phyloP scores from a whole-genome alignment of 2,329 filamentous ascomycete species.

The Alternaria brassicicola region DNA sequence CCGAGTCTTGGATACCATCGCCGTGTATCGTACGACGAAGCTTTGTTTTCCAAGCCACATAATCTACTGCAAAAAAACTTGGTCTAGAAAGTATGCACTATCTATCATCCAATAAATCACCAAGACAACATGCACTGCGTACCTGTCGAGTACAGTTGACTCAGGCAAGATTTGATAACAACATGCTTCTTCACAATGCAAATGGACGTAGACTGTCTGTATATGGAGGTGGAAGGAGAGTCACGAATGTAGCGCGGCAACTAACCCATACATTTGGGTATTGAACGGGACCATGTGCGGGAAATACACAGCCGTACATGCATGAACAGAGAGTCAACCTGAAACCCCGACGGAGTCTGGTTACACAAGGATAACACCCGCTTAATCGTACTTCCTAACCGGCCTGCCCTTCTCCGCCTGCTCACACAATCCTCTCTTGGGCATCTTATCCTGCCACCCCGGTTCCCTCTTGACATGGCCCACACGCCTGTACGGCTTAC shows the following conservation, averaged over 20 bases:
- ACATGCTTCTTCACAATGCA: background rate
- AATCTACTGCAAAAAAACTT: background rate
- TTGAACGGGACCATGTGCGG: background rate
- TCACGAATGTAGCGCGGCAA: background rate
- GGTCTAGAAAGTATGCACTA: background rate
- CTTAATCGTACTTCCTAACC: constrained; percentile 48
- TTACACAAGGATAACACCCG: background rate
- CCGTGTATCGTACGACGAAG: background rate
- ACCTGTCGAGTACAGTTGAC: background rate
- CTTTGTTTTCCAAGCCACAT: background rate
- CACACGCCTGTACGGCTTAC: constrained; percentile 80
- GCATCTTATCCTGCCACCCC: constrained; percentile 64
- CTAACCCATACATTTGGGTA: background rate
- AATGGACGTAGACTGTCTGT: background rate
- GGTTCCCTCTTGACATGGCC: constrained; percentile 72
- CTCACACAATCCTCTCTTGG: constrained; percentile 70
- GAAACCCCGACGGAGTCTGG: too few species aligned
- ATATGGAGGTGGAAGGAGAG: background rate
- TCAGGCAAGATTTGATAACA: background rate
- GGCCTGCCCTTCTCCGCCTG: constrained; percentile 70
- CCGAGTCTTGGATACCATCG: background rate
- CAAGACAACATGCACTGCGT: background rate
- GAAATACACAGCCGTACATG: background rate
- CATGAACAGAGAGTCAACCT: background rate
- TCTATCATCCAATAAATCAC: background rate